A percentile compares a stretch with the other conserved stretches of the same genome.
Evolutionary conservation across 1,139 yeast species (phyloP).

Genomic region (Protomyces lactucae-debilis): DNA sequence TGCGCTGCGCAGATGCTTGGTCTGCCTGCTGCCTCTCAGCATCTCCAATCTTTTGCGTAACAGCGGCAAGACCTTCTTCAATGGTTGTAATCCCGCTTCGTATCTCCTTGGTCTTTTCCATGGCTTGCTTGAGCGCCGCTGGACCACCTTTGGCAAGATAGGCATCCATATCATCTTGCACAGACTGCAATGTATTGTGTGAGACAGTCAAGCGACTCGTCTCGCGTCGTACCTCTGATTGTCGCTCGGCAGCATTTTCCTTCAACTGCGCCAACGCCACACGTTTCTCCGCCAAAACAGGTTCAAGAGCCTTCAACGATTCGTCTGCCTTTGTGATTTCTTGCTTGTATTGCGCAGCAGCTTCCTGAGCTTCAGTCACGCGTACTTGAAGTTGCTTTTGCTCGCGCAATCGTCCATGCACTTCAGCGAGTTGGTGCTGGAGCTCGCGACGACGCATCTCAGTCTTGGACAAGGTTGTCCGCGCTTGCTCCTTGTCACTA

Average conservation of each 20-base stretch:
- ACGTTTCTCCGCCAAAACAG: slow-evolving; percentile 29
- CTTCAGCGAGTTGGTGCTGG: slow-evolving; percentile 50
- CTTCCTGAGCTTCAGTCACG: slow-evolving; percentile 33
- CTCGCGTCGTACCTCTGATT: slow-evolving; percentile 28
- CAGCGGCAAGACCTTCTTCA: not conserved
- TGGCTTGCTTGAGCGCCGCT: slow-evolving; percentile 11
- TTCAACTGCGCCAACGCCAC: slow-evolving; percentile 29
- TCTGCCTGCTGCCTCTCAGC: slow-evolving; percentile 46
- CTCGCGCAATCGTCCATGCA: slow-evolving; percentile 44
- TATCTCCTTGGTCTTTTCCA: slow-evolving; percentile 17
- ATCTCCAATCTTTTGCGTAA: slow-evolving; percentile 23
- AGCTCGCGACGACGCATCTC: slow-evolving; percentile 56
- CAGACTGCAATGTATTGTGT: slow-evolving; percentile 22
- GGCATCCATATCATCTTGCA: slow-evolving; percentile 27
- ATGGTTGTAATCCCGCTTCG: not conserved
- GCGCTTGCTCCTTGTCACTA: slow-evolving; percentile 50
- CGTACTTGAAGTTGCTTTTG: slow-evolving; percentile 39
- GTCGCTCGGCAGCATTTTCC: slow-evolving; percentile 28
- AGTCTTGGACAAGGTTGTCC: slow-evolving; percentile 49
- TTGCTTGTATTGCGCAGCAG: slow-evolving; percentile 10
- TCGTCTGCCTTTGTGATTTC: slow-evolving; percentile 33
- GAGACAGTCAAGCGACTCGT: slow-evolving; percentile 24
- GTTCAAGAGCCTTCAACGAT: slow-evolving; percentile 28
- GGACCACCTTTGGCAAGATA: slow-evolving; percentile 21
- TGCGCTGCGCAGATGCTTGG: slow-evolving; percentile 51